Evolutionary conservation across 495 filamentous ascomycete species (phyloP).

Genomic region (Aspergillus campestris): DNA sequence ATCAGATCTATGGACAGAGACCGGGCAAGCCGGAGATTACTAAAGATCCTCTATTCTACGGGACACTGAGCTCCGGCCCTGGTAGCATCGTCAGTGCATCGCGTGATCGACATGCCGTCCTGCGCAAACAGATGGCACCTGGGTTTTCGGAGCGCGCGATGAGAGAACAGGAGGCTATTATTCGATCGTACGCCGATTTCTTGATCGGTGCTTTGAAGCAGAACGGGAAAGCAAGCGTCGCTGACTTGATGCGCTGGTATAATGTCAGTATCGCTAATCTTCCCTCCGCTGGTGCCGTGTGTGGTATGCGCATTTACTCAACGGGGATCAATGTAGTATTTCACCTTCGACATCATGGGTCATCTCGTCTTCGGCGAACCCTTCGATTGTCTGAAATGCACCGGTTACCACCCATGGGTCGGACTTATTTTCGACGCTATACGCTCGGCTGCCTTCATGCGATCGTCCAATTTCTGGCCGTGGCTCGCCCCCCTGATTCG

Average conservation of each 20-base stretch:
- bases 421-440: conserved; percentile 27
- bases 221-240: background rate
- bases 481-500: background rate
- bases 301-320: conserved; percentile 10
- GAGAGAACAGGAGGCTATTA: conserved; percentile 36
- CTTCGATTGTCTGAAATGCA: conserved; percentile 37
- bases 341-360: conserved; percentile 41
- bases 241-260: conserved; percentile 26
- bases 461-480: background rate
- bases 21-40: conserved; percentile 18
- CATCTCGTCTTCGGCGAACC: conserved; percentile 44
- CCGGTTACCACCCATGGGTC: conserved; percentile 41
- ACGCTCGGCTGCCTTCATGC: conserved; percentile 13
- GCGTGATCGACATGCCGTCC: conserved; percentile 17
- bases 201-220: conserved; percentile 23
- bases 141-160: conserved; percentile 43
- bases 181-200: conserved; percentile 34
- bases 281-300: too few relatives aligned
- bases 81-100: conserved; percentile 14
- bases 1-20: conserved; percentile 49
- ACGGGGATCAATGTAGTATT: background rate
- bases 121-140: conserved; percentile 30
- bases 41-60: conserved; percentile 10
- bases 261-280: conserved; percentile 32
- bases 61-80: background rate